Evolutionary conservation across 2,329 filamentous ascomycete species (phyloP), one percentile per base, ranked within the genome.

Genomic region (Curvularia hawaiiensis): DNA sequence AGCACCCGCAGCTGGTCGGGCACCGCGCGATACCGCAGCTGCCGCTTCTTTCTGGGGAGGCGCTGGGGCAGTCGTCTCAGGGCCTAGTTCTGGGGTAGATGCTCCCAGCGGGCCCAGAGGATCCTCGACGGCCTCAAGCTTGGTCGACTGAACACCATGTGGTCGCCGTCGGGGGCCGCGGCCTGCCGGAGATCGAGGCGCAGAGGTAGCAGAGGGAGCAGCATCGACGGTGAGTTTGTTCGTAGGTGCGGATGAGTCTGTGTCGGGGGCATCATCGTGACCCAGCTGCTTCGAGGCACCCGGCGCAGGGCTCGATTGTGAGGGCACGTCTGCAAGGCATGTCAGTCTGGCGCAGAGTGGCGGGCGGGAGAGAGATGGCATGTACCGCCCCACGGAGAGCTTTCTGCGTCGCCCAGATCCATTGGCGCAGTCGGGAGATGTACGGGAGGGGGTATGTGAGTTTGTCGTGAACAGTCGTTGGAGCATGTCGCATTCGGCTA

Each of bases 51-150:
- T 88, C 68, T 84, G 82, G 14, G 85, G 85, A 33, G 85, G 85
- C 38, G 79, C 87, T n/a, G 90, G 89, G 55, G 89, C 89, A 56
- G 89, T 89, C 59, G 85, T 82, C 52, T 87, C 85, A 55, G 72
- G 65, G 52, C 79, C 75, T 35, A 77, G 69, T 4, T 76, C 75
- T 33, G 83, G 83, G 50, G 85, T 85, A 28, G 88, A 77, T 52
- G 88, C 88, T 57, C 91, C 91, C 50, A 96, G 80, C 22, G 91
- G 91, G 1, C 91, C 91, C 45, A 93, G 84, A 54, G 90, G 89
- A 68, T 86, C 82, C 72, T 92, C 90, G 65, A 91, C 88, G 60
- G 88, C 89, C 78, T 94, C 88, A 59, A 94, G 88, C 52, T 87
- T 88, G 46, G 90, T 92, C 30, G 89, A 86, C 73, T 93, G 90